Evolutionary conservation across 78 protist genomes (phyloP).

Genomic region (Guillardia theta): DNA sequence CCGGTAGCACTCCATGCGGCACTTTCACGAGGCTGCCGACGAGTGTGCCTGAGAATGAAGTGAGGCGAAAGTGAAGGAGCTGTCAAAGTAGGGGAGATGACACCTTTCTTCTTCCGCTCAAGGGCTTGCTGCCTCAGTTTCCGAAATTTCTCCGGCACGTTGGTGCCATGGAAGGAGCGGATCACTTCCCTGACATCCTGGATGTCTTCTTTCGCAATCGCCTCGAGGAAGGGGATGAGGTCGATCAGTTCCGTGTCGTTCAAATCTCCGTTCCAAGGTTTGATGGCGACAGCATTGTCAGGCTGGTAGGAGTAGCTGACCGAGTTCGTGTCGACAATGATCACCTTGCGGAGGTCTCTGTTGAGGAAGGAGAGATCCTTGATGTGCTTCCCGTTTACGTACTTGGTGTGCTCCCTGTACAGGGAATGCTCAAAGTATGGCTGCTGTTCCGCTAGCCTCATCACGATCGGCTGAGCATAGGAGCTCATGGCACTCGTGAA

Average conservation of each 20-base stretch:
- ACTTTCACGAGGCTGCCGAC: too few relatives aligned
- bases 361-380: constrained; percentile 33
- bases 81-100: too few relatives aligned
- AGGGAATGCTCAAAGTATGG: not conserved
- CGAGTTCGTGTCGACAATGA: constrained; percentile 21
- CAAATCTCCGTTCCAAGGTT: not conserved
- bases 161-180: not conserved
- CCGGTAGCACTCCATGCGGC: too few relatives aligned
- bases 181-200: not conserved
- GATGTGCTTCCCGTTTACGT: not conserved
- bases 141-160: not conserved
- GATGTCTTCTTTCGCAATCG: not conserved
- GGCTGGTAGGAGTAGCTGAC: not conserved
- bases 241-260: not conserved
- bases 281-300: not conserved
- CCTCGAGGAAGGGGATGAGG: constrained; percentile 4
- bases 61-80: too few relatives aligned
- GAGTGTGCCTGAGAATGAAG: too few relatives aligned
- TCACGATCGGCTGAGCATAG: not conserved
- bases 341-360: constrained; percentile 1
- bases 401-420: not conserved
- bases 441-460: not conserved
- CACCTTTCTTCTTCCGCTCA: too few relatives aligned
- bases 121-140: not conserved
- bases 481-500: not conserved